Conservation (phyloP, 345 rosid genomes). For the Acer negundo region DNA sequence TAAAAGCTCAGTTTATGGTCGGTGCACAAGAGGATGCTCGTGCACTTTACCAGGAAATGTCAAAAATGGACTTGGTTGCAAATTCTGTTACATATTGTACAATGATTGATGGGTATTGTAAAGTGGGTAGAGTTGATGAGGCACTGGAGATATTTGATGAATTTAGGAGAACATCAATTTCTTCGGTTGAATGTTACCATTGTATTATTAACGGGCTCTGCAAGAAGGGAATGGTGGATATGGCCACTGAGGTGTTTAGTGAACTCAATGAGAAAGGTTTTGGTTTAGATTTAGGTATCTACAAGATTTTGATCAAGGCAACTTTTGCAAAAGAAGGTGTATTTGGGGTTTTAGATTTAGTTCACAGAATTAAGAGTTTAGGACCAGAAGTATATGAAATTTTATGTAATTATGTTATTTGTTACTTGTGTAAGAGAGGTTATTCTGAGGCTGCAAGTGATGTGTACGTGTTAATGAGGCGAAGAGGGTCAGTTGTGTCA, state of each 20-base stretch:
- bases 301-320: constrained; percentile 46
- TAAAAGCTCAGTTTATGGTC: constrained; percentile 66
- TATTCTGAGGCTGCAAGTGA: constrained; percentile 44
- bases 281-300: constrained; percentile 38
- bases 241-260: constrained; percentile 56
- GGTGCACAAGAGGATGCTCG: constrained; percentile 76
- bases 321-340: constrained; percentile 41
- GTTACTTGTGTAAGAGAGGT: constrained; percentile 60
- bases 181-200: constrained; percentile 64
- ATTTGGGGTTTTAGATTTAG: constrained; percentile 49
- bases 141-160: constrained; percentile 82
- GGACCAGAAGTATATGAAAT: constrained; percentile 28
- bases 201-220: constrained; percentile 64
- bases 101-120: constrained; percentile 62
- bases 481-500: constrained; percentile 37
- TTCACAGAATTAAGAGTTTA: constrained; percentile 44
- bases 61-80: constrained; percentile 55
- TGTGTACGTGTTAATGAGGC: constrained; percentile 49
- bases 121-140: constrained; percentile 64
- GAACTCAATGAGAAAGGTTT: constrained; percentile 59
- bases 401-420: constrained; percentile 52
- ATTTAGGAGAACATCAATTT: constrained; percentile 46
- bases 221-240: constrained; percentile 53
- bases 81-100: constrained; percentile 59
- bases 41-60: constrained; percentile 62